Evolutionary conservation across 805 yeast genomes (phyloP).

Genomic region (Spathaspora boniae): DNA sequence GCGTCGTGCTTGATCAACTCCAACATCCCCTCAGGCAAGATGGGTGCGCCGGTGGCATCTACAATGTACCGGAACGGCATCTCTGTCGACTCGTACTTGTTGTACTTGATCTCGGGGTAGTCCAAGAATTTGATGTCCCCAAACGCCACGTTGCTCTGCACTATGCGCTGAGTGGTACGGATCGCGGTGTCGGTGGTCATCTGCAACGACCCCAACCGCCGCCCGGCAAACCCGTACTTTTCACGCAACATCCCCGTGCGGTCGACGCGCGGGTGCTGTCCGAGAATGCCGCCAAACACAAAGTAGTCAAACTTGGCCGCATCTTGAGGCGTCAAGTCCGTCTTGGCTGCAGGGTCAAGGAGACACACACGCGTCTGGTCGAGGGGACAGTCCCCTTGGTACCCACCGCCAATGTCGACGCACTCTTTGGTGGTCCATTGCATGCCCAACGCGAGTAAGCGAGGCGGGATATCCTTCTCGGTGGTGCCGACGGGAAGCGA

Average conservation of each 20-base stretch:
- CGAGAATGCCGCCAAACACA: slow-evolving; percentile 94
- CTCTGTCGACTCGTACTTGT: slow-evolving; percentile 86
- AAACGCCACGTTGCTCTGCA: slow-evolving; percentile 55
- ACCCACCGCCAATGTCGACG: slow-evolving; percentile 48
- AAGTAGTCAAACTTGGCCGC: slow-evolving; percentile 70
- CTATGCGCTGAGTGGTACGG: slow-evolving; percentile 79
- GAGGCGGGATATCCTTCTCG: slow-evolving; percentile 59
- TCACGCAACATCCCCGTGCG: slow-evolving; percentile 84
- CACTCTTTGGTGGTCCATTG: slow-evolving; percentile 83
- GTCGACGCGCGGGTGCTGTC: slow-evolving; percentile 91
- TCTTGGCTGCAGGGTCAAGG: slow-evolving; percentile 82
- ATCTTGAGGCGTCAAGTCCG: slow-evolving; percentile 74
- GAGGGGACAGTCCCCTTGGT: too few species aligned
- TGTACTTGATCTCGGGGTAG: slow-evolving; percentile 89
- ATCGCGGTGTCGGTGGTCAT: slow-evolving; percentile 99
- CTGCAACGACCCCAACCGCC: slow-evolving; percentile 82
- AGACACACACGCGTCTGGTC: slow-evolving; percentile 62
- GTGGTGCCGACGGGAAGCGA: slow-evolving; percentile 69
- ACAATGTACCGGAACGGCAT: slow-evolving; percentile 95
- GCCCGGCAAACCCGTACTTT: slow-evolving; percentile 81
- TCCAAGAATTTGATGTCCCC: slow-evolving; percentile 82
- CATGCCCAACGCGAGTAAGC: slow-evolving; percentile 57
- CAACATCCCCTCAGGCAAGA: slow-evolving; percentile 89
- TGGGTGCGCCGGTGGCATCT: slow-evolving; percentile 63
- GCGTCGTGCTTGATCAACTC: slow-evolving; percentile 81